Evolutionary conservation across 306 rosid species (phyloP), one percentile per base, ranked within the genome.

Genomic region (Lupinus albus): DNA sequence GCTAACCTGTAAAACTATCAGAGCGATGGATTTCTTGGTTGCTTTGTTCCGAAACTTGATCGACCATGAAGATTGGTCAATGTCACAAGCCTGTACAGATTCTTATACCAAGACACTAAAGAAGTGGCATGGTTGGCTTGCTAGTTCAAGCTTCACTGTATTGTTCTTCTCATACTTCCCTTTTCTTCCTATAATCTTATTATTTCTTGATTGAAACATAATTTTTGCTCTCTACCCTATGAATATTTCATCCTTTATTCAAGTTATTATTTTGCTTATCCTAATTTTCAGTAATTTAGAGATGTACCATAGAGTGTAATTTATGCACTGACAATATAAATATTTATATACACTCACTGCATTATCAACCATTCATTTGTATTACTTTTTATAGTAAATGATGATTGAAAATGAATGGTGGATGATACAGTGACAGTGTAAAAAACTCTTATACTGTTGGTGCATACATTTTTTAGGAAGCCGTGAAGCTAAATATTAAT

Each of bases 11-110:
- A 60, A 58, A 67, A 56, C 68, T 73, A 79, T 83, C 89, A 93
- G 99, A 72, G 99, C 99, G 50, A 86, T 93, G 94, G 99, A 93
- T 80, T 93, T 93, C 86, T 83, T 94, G 96, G 88, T 90, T 74
- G 89, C 68, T 7, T 75, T 90, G 76, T 94, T 94, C 72, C 88
- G 70, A 78, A 88, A 90, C 84, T 94, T 94, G 71, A 71, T 86
- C 11, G 85, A 90, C 60, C 97, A 88, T 80, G 71, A 50, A 41
- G 97, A 94, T 77, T 94, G 95, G 99, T 42, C 90, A 56, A 94
- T 94, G 99, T 71, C 95, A 25, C 95, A 88, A 76, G 96, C 95
- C 68, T 94, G 99, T 71, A 76, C 89, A 53, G 99, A 94, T 51
- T 73, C 99, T 76, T 94, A 94, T 35, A 81, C 78, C 79, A 85